A percentile compares a stretch with the other conserved stretches of the same genome.
These are phyloP conservation scores for Wilcoxina mikolae DNA, from an alignment of 495 filamentous ascomycete genomes.

Conservation along the genomic window DNA sequence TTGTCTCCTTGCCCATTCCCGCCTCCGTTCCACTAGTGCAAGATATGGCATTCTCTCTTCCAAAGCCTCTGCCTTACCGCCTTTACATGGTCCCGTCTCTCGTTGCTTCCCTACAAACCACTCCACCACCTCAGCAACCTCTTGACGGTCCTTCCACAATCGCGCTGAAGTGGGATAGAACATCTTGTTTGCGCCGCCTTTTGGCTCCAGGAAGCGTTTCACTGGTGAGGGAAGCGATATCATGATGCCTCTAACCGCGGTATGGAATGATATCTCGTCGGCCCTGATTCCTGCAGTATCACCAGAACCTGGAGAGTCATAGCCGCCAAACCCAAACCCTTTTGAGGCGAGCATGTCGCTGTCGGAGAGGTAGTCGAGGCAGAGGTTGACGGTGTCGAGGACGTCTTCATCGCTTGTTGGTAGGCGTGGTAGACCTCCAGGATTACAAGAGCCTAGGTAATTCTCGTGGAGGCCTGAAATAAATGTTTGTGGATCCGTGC, in stretches of 20 bases:
- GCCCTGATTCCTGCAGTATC: constrained; percentile 59
- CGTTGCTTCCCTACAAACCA: constrained; percentile 40
- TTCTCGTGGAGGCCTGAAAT: constrained; percentile 92
- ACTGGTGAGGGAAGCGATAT: constrained; percentile 77
- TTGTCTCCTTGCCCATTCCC: constrained; percentile 22
- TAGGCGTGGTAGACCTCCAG: constrained; percentile 34
- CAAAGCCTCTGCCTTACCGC: constrained; percentile 43
- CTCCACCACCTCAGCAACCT: constrained; percentile 56
- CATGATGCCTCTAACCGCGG: constrained; percentile 66
- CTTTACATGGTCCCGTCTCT: constrained; percentile 22
- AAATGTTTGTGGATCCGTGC: constrained; percentile 78
- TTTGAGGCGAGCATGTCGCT: constrained; percentile 59
- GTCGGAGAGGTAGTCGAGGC: constrained; percentile 73
- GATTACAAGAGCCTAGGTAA: constrained; percentile 68
- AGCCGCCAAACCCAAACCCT: constrained; percentile 6
- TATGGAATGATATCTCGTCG: constrained; percentile 83
- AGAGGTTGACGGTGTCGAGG: constrained; percentile 54
- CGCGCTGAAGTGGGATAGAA: constrained; percentile 69
- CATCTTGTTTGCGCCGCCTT: constrained; percentile 46
- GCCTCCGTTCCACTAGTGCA: constrained; percentile 42
- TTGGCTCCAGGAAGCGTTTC: constrained; percentile 41
- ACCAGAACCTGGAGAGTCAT: constrained; percentile 33
- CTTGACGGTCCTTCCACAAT: constrained; percentile 63
- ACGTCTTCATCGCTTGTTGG: constrained; percentile 39
- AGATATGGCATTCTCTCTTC: constrained; percentile 79